A percentile compares a stretch with the other conserved stretches of the same genome.
These are phyloP conservation scores for Fonsecaea nubica DNA, from an alignment of 2,329 filamentous ascomycete genomes.

Conservation along the genomic window DNA sequence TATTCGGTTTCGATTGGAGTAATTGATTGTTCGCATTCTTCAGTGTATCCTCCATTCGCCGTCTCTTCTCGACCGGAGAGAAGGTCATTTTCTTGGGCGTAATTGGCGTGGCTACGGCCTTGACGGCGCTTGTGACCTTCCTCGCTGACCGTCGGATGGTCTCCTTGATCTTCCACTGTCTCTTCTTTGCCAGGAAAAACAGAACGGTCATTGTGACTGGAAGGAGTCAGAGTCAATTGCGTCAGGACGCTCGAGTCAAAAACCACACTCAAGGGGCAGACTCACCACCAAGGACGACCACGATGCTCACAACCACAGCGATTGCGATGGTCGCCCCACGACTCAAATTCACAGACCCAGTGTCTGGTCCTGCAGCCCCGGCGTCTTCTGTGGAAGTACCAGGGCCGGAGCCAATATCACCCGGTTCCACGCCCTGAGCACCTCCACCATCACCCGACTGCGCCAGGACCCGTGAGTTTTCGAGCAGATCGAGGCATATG, in stretches of 20 bases:
- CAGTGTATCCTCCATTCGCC: conserved; percentile 9
- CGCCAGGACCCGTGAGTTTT: conserved; percentile 22
- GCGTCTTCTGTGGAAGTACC: conserved; percentile 55
- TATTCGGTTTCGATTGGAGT: not conserved
- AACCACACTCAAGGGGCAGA: conserved; percentile 24
- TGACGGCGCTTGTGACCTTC: conserved; percentile 40
- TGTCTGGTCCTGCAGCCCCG: conserved; percentile 70
- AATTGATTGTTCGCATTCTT: conserved; percentile 22
- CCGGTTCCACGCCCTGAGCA: conserved; percentile 35
- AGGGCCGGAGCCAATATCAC: conserved; percentile 41
- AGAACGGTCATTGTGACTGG: conserved; percentile 58
- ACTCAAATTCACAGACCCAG: conserved; percentile 68
- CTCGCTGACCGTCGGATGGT: conserved; percentile 72
- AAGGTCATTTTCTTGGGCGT: conserved; percentile 38
- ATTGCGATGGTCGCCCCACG: conserved; percentile 75
- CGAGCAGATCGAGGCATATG: conserved; percentile 20
- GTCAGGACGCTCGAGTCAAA: conserved; percentile 6
- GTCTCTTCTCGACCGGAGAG: conserved; percentile 27
- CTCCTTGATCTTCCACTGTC: conserved; percentile 79
- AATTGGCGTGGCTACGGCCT: conserved; percentile 39
- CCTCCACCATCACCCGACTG: conserved; percentile 37
- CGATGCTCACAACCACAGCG: conserved; percentile 71
- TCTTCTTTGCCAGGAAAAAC: conserved; percentile 82
- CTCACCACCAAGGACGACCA: conserved; percentile 74
- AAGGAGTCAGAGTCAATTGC: not conserved